Percentiles rank a stretch among this genome's conserved stretches.
phyloP scores from a whole-genome alignment of 2,329 filamentous ascomycete species.

The Nemania sp. region DNA sequence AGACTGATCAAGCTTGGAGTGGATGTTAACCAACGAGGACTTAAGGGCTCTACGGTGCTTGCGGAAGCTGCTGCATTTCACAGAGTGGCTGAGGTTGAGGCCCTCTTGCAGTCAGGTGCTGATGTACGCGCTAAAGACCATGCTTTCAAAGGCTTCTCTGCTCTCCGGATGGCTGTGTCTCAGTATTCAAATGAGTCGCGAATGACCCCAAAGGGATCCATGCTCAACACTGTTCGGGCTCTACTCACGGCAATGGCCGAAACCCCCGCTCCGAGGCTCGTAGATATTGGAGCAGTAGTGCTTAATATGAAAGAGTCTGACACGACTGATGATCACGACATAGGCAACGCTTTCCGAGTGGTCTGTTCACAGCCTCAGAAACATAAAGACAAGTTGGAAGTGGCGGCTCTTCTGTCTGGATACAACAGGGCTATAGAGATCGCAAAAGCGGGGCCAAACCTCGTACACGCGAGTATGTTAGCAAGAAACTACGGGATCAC shows the following conservation, averaged over 20 bases:
- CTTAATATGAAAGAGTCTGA: not conserved
- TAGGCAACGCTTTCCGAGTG: constrained; percentile 1
- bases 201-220: not conserved
- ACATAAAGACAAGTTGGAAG: constrained; percentile 16
- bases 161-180: constrained; percentile 2
- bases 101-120: constrained; percentile 15
- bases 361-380: not conserved
- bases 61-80: constrained; percentile 11
- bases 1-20: constrained; percentile 16
- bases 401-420: constrained; percentile 11
- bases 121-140: not conserved
- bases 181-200: not conserved
- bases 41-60: constrained; percentile 1
- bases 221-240: constrained; percentile 9
- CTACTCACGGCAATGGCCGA: constrained; percentile 14
- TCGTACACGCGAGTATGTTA: not conserved
- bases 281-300: not conserved
- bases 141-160: not conserved
- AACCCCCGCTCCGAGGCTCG: not conserved
- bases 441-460: not conserved
- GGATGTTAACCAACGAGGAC: constrained; percentile 4
- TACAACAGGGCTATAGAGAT: not conserved
- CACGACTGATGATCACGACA: not conserved
- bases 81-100: constrained; percentile 13
- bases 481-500: constrained; percentile 1